These are phyloP conservation scores for Fusarium algeriense DNA, from an alignment of 2,329 filamentous ascomycete genomes.

Conservation along the genomic window DNA sequence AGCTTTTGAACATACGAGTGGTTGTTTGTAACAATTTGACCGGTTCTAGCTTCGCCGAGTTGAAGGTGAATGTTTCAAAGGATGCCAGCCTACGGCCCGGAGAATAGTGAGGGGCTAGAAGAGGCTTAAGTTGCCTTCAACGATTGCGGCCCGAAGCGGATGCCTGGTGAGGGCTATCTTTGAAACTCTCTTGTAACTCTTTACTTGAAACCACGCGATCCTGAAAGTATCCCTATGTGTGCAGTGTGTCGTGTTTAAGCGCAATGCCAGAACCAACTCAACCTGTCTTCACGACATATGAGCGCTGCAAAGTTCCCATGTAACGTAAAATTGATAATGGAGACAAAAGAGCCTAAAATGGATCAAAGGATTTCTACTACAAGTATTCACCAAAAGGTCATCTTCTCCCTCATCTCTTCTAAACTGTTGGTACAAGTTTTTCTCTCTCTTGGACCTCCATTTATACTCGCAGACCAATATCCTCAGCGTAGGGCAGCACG, in stretches of 20 bases:
- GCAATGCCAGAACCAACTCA: background rate
- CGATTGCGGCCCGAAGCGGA: background rate
- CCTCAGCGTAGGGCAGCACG: constrained; percentile 90
- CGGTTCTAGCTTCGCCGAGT: constrained; percentile 14
- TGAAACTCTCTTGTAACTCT: background rate
- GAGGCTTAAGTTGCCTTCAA: constrained; percentile 10
- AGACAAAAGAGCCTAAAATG: constrained; percentile 36
- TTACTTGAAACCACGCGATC: background rate
- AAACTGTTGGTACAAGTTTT: constrained; percentile 61
- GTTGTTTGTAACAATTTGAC: constrained; percentile 19
- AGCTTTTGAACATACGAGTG: constrained; percentile 17
- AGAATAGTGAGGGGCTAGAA: background rate
- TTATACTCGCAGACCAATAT: constrained; percentile 95
- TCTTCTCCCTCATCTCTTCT: constrained; percentile 53
- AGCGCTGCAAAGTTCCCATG: background rate
- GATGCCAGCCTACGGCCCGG: background rate
- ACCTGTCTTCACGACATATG: background rate
- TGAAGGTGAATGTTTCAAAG: background rate
- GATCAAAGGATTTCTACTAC: constrained; percentile 58
- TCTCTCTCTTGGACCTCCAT: constrained; percentile 52
- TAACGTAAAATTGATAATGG: constrained; percentile 5
- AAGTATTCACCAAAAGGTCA: constrained; percentile 60
- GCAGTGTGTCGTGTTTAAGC: background rate
- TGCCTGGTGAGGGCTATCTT: background rate
- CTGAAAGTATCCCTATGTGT: background rate